These are phyloP conservation scores for Fusarium robinianum DNA, from an alignment of 2,329 filamentous ascomycete genomes.

Conservation along the genomic window DNA sequence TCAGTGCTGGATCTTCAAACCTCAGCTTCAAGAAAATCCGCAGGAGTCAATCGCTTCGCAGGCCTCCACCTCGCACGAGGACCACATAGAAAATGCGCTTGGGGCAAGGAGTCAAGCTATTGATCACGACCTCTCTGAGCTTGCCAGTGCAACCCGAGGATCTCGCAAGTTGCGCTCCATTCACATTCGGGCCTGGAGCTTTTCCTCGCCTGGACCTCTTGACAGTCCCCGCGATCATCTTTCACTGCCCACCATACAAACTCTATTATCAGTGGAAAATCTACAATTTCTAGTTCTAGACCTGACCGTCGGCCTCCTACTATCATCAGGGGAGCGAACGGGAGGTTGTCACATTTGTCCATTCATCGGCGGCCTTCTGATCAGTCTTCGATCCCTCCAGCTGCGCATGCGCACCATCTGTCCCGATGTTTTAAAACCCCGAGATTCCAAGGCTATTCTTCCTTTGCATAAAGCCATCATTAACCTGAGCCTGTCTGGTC, in stretches of 20 bases:
- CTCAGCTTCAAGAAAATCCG: neutral
- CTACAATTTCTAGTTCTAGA: constrained; percentile 24
- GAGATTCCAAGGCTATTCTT: constrained; percentile 5
- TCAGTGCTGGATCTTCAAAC: neutral
- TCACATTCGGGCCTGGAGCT: constrained; percentile 10
- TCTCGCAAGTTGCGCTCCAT: constrained; percentile 14
- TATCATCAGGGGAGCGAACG: constrained; percentile 1
- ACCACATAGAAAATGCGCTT: neutral
- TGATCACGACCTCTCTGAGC: constrained; percentile 16
- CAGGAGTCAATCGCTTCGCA: neutral
- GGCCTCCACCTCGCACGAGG: neutral
- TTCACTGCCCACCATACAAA: constrained; percentile 16
- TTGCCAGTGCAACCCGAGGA: constrained; percentile 14
- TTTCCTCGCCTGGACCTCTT: neutral
- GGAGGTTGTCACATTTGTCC: constrained; percentile 18
- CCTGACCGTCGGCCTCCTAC: constrained; percentile 6
- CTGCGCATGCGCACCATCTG: constrained; percentile 27
- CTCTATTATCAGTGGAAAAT: constrained; percentile 21
- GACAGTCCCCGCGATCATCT: constrained; percentile 16
- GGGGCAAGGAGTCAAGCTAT: constrained; percentile 7
- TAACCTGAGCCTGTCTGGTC: constrained; percentile 18
- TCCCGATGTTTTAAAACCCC: constrained; percentile 23
- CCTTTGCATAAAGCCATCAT: constrained; percentile 13
- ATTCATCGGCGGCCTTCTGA: constrained; percentile 19
- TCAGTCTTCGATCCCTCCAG: constrained; percentile 21